Evolutionary conservation across 768 basidiomycete genomes (phyloP), one percentile per base, ranked within the genome.

Genomic region (Pisolithus tinctorius): DNA sequence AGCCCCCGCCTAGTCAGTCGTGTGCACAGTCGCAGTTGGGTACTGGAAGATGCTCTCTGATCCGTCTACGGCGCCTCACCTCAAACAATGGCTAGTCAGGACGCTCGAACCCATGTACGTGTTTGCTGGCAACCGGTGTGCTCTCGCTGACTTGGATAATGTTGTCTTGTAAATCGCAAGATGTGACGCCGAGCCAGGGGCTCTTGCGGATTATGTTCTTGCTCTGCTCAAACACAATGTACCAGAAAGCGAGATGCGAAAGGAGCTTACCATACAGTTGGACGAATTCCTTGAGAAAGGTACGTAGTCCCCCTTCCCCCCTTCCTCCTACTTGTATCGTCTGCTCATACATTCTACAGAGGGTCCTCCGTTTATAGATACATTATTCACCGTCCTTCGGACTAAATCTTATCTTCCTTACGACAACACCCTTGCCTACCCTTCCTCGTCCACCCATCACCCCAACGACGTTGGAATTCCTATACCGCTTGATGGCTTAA

Each of bases 261-360:
- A 82, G 58, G 88, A 92, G 63, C 72, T 96, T 50, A 65, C 74
- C 1, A 61, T 77, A 0, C 91, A 96, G 63, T 75, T 97, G 49
- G 86, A 86, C 49, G 94, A 96, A 68, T 98, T 98, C 67, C 77
- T 98, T 25, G 93, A 95, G 72, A 86, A 88, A 71, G 87, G 93
- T 89, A 53, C 53, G 76, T 63, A 17, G 17, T 29, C 43, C 7
- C 39, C 10, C 17, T 8, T 23, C 20, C 11, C 47, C 43, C 7
- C 39, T 9, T n/a, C 10, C 20, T 23, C 11, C 47, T 37, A n/a
- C 42, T 40, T 26, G 30, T 20, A 37, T 50, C 16, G 16, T 60
- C 34, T 58, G 56, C 49, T 60, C 51, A 25, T 38, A 25, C 40
- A 20, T 52, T 37, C 42, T 58, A 47, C 70, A 78, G 85, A 93